Evolutionary conservation across 495 filamentous ascomycete genomes (phyloP), one percentile per base, ranked within the genome.

Genomic region (Bacidia gigantensis): DNA sequence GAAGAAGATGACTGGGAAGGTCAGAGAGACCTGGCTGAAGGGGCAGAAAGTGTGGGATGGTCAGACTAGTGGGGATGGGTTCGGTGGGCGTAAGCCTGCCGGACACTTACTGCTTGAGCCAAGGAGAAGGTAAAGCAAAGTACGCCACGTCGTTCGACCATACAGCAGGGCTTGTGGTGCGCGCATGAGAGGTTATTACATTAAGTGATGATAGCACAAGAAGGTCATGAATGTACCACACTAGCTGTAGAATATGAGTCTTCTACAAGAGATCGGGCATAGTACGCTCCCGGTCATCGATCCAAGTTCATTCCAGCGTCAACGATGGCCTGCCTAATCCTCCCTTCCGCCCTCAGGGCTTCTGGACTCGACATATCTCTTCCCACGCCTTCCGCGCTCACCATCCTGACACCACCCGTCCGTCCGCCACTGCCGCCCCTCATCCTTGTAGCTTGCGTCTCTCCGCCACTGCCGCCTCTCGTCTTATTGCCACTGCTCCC

Each of bases 1-100:
- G 22, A 82, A 80, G 58, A 76, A 65, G 3, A 79, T 98, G 62
- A 76, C 71, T 51, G 92, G 92, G 0, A 76, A 86, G 56, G 90
- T 96, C 12, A 75, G 70, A 49, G 88, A 95, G 73, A 96, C 92
- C 9, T 97, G 87, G 87, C 62, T 98, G 41, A 72, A 90, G 29
- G 92, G 92, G 1, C 67, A 69, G 56, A 83, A 76, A 63, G 76
- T 97, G 25, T 95, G 83, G 64, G 74, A 77, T 43, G 32, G 47
- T 3, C n/a, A 11, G 26, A 14, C 44, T 14, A 67, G 76, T 20
- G 68, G 74, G 9, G 68, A 67, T 3, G 83, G 81, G 17, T 87
- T 87, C 62, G 65, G 67, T 44, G 70, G 70, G 57, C 78, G 81
- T 68, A 78, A 78, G 1, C 70, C 79, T 2, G 71, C 22, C 3